A percentile compares a stretch with the other conserved stretches of the same genome.
phyloP scores from a whole-genome alignment of 2,329 filamentous ascomycete species.

The Penicillium thymicola region DNA sequence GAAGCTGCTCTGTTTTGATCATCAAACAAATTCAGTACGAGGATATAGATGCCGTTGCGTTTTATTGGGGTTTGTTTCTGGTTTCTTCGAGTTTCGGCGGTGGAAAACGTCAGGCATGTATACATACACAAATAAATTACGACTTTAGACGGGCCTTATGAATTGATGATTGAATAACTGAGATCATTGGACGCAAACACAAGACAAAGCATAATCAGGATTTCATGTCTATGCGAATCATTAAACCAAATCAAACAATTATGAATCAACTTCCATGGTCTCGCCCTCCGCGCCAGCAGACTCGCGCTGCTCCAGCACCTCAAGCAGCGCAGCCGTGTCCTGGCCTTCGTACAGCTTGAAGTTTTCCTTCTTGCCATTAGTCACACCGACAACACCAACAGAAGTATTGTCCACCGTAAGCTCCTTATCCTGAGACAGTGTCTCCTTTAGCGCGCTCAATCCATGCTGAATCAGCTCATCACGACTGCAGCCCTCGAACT shows the following conservation, averaged over 20 bases:
- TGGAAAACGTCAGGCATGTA: not conserved
- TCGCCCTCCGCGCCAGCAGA: slow-evolving; percentile 44
- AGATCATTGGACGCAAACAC: slow-evolving; percentile 2
- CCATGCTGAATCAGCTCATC: slow-evolving; percentile 92
- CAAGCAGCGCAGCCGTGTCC: slow-evolving; percentile 81
- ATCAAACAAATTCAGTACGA: not conserved
- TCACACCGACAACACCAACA: slow-evolving; percentile 73
- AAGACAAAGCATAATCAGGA: slow-evolving; percentile 19
- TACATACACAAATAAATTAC: not conserved
- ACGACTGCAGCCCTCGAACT: slow-evolving; percentile 70
- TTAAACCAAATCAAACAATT: slow-evolving; percentile 27
- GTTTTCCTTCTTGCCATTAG: slow-evolving; percentile 62
- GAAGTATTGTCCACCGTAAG: slow-evolving; percentile 96
- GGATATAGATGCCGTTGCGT: not conserved
- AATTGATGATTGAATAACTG: slow-evolving; percentile 8
- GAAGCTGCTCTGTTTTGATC: slow-evolving; percentile 18
- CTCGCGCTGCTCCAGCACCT: slow-evolving; percentile 57
- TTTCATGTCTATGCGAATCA: slow-evolving; percentile 34
- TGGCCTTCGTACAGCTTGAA: slow-evolving; percentile 91
- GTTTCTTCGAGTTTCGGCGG: not conserved
- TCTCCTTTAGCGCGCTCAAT: slow-evolving; percentile 88
- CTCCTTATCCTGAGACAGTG: slow-evolving; percentile 93
- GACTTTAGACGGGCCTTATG: slow-evolving; percentile 1
- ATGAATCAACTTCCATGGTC: slow-evolving; percentile 58
- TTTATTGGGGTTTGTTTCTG: not conserved